Percentiles rank a stretch among this genome's conserved stretches.
Conservation (phyloP, 352 stramenopile species). For the Globisporangium irregulare region DNA sequence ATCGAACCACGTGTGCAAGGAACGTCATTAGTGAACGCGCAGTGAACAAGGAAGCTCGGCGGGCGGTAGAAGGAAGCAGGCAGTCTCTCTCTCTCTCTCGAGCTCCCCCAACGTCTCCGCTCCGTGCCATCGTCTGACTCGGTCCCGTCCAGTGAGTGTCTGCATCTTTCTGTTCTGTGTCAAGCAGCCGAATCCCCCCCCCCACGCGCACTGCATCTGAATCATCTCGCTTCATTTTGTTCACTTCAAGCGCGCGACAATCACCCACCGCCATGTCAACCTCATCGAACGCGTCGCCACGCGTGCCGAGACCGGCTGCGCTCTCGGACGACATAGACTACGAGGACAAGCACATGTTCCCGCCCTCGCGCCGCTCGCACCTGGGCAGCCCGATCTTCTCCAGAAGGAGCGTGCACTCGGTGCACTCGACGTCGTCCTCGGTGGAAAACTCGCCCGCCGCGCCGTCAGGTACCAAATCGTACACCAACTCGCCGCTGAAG, state of each 20-base stretch:
- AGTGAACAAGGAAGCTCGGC: no score
- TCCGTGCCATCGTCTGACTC: no score
- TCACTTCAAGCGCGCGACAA: neutral
- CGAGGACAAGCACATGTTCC: constrained; percentile 20
- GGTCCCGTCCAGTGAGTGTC: no score
- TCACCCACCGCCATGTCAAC: constrained; percentile 8
- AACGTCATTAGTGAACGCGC: no score
- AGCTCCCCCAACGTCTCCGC: no score
- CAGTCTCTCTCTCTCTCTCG: no score
- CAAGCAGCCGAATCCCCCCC: neutral
- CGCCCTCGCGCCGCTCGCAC: constrained; percentile 16
- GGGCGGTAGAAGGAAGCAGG: no score
- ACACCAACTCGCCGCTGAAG: constrained; percentile 12
- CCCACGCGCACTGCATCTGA: neutral
- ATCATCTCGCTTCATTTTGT: neutral
- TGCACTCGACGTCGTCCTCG: constrained; percentile 14
- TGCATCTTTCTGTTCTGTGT: neutral
- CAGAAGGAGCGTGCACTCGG: constrained; percentile 16
- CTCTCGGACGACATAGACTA: constrained; percentile 19
- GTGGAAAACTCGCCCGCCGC: constrained; percentile 12
- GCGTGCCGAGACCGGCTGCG: constrained; percentile 4
- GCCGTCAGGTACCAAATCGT: constrained; percentile 16
- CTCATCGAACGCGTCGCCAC: constrained; percentile 5
- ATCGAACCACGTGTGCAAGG: no score
- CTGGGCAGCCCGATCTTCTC: constrained; percentile 19